Conservation (phyloP, 108 stramenopile species). For the Epithemia pelagica region DNA sequence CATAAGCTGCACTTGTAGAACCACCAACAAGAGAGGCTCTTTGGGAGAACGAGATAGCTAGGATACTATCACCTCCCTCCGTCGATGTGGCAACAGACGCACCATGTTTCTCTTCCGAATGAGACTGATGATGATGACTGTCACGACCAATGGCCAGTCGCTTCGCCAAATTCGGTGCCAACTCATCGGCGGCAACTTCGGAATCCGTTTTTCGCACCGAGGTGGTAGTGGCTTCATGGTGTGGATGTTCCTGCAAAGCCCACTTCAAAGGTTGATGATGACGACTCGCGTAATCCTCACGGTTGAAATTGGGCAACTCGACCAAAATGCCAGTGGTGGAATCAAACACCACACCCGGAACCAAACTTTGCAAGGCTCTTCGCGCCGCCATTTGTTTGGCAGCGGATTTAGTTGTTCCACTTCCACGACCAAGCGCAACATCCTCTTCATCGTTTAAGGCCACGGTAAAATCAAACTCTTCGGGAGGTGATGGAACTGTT, state of each 20-base stretch:
- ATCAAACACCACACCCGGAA: conserved; percentile 64
- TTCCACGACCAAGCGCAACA: conserved; percentile 54
- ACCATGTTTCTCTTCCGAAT: conserved; percentile 5
- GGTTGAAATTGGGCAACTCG: conserved; percentile 25
- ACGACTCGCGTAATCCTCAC: neutral
- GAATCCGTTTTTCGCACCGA: neutral
- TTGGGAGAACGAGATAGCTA: neutral
- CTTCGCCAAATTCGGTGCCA: conserved; percentile 63
- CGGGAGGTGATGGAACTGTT: neutral
- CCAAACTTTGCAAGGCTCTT: conserved; percentile 48
- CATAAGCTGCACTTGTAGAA: neutral
- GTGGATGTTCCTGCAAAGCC: neutral
- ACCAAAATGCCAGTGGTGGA: conserved; percentile 59
- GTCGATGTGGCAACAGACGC: neutral
- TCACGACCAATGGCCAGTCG: conserved; percentile 53
- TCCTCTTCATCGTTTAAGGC: conserved; percentile 19
- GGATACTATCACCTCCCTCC: neutral
- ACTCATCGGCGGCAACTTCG: conserved; percentile 23
- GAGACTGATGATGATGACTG: neutral
- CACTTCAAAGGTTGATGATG: neutral
- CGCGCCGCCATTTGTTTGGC: conserved; percentile 76
- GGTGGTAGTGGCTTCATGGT: neutral
- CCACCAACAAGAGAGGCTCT: neutral
- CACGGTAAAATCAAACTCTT: conserved; percentile 39
- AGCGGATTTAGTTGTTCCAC: conserved; percentile 52